Evolutionary conservation across 2,329 filamentous ascomycete species (phyloP), one percentile per base, ranked within the genome.

Genomic region (Aspergillus puulaauensis): DNA sequence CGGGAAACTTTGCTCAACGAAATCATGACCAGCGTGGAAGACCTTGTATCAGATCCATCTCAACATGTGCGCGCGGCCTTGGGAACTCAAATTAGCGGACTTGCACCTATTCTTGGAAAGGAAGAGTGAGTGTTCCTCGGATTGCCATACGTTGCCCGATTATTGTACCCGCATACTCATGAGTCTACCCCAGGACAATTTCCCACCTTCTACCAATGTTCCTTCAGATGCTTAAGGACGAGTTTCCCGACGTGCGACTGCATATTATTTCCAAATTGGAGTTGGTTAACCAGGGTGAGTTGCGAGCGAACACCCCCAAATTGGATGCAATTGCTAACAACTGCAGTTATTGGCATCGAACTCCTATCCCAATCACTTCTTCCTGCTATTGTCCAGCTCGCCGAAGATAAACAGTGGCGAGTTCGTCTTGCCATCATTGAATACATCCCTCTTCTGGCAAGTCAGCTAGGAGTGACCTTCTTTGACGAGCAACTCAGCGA

Each of bases 201-300:
- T 89, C 95, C 67, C 95, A 99, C 74, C 86, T 99, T 45, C 85
- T 99, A 45, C 95, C 95, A 54, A 99, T 99, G 93, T 98, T 99
- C 78, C 83, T 99, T 54, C 91, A 96, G 75, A 99, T 99, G 95
- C 87, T 99, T 69, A 99, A 98, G 83, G 95, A 99, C 70, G 95
- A 99, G 73, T 98, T 97, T 76, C 95, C 95, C 21, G 95, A 99
- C 73, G 95, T 99, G 52, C 90, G 95, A 62, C 86, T 99, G 59
- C 96, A 99, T 79, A 99, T 99, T 75, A 99, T 99, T 71, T 98
- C 95, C n/a, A 99, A 99, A 79, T 87, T 99, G 55, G 96, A 99
- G 80, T 86, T 96, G 62, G 95, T 99, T 64, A 99, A 99, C 79
- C 91, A 97, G 79, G 90, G 90, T 92, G 80, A 62, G 79, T 44